Evolutionary conservation across 2,329 filamentous ascomycete genomes (phyloP).

Genomic region (Westerdykella ornata): DNA sequence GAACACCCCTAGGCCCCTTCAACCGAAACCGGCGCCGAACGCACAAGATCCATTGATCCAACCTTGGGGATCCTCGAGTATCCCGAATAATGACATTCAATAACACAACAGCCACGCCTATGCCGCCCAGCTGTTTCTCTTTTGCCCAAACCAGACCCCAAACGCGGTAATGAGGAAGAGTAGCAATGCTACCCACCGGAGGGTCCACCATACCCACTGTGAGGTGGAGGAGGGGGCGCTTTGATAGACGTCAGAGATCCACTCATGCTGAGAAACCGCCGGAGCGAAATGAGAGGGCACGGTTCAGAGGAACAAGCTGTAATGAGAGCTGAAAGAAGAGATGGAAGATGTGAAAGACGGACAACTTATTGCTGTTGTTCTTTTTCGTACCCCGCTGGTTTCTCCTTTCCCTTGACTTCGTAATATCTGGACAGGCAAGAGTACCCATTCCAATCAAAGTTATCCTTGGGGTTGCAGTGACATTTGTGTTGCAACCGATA

Average conservation of each 20-base stretch:
- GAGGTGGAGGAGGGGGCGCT: conserved; percentile 24
- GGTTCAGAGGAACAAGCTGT: neutral
- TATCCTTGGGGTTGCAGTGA: conserved; percentile 89
- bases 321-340: neutral
- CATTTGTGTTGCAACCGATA: conserved; percentile 78
- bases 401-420: conserved; percentile 70
- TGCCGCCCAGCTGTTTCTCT: no score
- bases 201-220: conserved; percentile 19
- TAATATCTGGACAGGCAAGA: conserved; percentile 82
- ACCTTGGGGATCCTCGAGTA: no score
- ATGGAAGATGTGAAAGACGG: conserved; percentile 4
- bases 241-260: conserved; percentile 23
- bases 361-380: conserved; percentile 52
- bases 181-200: conserved; percentile 17
- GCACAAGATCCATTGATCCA: no score
- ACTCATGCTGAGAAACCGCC: neutral
- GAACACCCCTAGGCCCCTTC: no score
- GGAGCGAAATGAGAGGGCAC: no score
- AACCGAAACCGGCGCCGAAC: no score
- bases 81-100: no score
- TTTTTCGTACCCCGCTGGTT: conserved; percentile 76
- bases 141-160: conserved; percentile 6
- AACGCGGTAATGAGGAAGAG: conserved; percentile 13
- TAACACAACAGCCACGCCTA: no score
- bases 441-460: conserved; percentile 99